Evolutionary conservation across 2,329 filamentous ascomycete genomes (phyloP).

Genomic region (Alternaria hordeiaustralica): DNA sequence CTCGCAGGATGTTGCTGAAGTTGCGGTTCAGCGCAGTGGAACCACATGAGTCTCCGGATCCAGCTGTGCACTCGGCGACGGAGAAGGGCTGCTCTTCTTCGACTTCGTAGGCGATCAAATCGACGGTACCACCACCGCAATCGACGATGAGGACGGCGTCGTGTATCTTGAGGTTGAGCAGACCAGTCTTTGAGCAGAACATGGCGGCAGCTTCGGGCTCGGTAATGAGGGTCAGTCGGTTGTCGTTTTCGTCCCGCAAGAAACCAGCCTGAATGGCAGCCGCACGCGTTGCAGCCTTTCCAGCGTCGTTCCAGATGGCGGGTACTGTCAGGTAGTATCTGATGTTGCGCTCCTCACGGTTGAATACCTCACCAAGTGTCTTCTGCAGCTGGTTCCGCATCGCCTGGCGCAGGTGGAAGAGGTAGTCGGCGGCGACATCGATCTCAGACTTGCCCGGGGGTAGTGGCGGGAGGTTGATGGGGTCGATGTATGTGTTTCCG

Average conservation of each 20-base stretch:
- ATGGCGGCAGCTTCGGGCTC: conserved; percentile 97
- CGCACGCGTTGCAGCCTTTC: conserved; percentile 93
- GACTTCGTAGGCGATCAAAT: conserved; percentile 98
- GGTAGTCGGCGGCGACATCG: conserved; percentile 98
- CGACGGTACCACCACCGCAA: conserved; percentile 96
- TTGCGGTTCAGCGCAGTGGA: conserved; percentile 98
- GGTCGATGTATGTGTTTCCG: conserved; percentile 98
- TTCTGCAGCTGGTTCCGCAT: conserved; percentile 97
- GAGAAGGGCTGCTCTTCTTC: conserved; percentile 98
- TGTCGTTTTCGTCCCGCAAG: conserved; percentile 96
- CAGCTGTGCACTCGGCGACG: conserved; percentile 94
- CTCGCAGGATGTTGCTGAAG: conserved; percentile 96
- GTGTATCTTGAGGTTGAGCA: conserved; percentile 96
- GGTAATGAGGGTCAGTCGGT: conserved; percentile 90
- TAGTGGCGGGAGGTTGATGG: conserved; percentile 96
- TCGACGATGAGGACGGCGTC: conserved; percentile 98
- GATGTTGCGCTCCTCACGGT: conserved; percentile 96
- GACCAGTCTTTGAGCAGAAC: conserved; percentile 96
- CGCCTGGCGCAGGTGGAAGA: conserved; percentile 96
- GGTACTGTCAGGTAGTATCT: conserved; percentile 98
- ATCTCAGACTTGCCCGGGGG: conserved; percentile 98
- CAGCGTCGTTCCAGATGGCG: conserved; percentile 98
- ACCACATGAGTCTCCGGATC: conserved; percentile 95
- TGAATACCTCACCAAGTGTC: conserved; percentile 96
- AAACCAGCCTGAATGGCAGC: conserved; percentile 97